Evolutionary conservation across 768 basidiomycete genomes (phyloP).

Genomic region (Panaeolus papilionaceus): DNA sequence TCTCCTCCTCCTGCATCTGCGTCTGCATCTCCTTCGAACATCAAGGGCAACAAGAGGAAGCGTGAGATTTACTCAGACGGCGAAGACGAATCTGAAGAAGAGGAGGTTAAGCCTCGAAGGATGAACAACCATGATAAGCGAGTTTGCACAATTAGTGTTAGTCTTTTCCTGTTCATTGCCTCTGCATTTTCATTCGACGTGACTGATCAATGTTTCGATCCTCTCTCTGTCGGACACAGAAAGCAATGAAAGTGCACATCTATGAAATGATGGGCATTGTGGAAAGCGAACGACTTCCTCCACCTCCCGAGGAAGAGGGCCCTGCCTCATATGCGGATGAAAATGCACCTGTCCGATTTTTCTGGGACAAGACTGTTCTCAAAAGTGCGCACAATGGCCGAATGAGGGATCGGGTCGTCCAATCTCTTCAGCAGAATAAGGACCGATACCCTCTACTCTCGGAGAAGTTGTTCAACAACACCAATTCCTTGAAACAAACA

Average conservation of each 20-base stretch:
- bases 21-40: background rate
- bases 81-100: background rate
- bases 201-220: background rate
- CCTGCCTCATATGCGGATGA: constrained; percentile 46
- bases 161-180: constrained; percentile 24
- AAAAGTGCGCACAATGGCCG: constrained; percentile 76
- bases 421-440: constrained; percentile 63
- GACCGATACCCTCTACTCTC: constrained; percentile 66
- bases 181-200: constrained; percentile 6
- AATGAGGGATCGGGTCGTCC: constrained; percentile 71
- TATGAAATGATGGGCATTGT: constrained; percentile 62
- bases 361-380: constrained; percentile 80
- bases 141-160: constrained; percentile 69
- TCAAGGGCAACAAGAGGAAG: background rate
- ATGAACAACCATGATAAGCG: constrained; percentile 19
- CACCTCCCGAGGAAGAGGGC: constrained; percentile 62
- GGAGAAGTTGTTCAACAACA: constrained; percentile 69
- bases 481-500: constrained; percentile 54
- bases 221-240: constrained; percentile 42
- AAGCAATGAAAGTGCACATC: constrained; percentile 75
- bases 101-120: constrained; percentile 10
- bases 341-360: constrained; percentile 64
- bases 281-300: constrained; percentile 64
- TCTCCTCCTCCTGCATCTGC: background rate
- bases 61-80: background rate